Percentiles rank a stretch among this genome's conserved stretches.
These are phyloP conservation scores for Ascoidea tarda DNA, from an alignment of 805 yeast genomes.

Conservation along the genomic window DNA sequence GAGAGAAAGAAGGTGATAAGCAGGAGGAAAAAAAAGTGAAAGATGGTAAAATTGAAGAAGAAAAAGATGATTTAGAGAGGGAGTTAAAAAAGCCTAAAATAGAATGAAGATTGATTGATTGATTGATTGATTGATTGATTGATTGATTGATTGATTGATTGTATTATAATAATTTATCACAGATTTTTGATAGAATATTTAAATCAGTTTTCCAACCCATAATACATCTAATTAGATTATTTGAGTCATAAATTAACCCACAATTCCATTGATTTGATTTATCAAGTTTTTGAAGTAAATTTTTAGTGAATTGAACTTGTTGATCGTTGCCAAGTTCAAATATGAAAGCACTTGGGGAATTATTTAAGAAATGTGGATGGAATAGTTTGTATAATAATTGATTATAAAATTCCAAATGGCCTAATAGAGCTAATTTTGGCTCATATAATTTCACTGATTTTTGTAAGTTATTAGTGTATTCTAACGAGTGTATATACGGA, in stretches of 20 bases:
- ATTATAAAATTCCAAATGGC: constrained; percentile 57
- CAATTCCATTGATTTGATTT: constrained; percentile 29
- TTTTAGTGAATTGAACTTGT: constrained; percentile 36
- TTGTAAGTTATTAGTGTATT: constrained; percentile 32
- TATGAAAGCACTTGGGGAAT: constrained; percentile 39
- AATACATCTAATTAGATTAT: constrained; percentile 41
- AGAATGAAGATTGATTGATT: constrained; percentile 5
- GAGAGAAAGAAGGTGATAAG: constrained; percentile 2
- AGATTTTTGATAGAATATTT: constrained; percentile 4
- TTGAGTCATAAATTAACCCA: constrained; percentile 35
- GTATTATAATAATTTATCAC: constrained; percentile 14
- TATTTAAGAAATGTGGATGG: constrained; percentile 13
- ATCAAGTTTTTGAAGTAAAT: constrained; percentile 10
- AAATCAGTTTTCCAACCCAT: constrained; percentile 37
- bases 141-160: constrained; percentile 4
- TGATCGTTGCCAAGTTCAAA: constrained; percentile 59
- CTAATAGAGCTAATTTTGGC: constrained; percentile 69
- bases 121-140: constrained; percentile 3
- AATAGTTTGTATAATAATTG: constrained; percentile 36
- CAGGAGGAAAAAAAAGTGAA: background rate
- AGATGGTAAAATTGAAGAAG: background rate
- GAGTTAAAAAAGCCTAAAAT: too few relatives aligned
- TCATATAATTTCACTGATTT: constrained; percentile 58
- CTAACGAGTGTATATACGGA: constrained; percentile 56
- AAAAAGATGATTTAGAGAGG: background rate